Base-by-base conservation (phyloP, 441 rosid species). In the Pelargonium australe region DNA sequence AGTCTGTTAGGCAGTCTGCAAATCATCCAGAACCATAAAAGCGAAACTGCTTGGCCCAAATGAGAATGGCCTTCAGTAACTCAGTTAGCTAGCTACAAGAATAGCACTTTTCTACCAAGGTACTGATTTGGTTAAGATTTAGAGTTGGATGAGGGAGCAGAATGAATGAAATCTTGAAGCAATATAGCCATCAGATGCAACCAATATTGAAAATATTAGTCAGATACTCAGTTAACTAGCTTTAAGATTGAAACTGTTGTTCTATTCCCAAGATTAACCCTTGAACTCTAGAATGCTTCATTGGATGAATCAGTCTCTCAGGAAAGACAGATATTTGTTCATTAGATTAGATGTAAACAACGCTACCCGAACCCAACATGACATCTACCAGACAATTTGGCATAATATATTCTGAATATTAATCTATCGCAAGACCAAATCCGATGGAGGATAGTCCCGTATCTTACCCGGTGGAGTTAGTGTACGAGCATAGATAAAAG, bases 401-500 rank as follows among this genome's bases (percentile, higher is more conserved):
- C 8, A 4, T 63, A 63, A 13, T 9, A 7, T 16, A 5, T 63
- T 63, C 40, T 12, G 13, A 34, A 63, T 6, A 17, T 12, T 0
- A 28, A 23, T 23, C 63, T 17, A 63, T 63, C 43, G 13, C 6
- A 8, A 28, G n/a, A 37, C 67, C 55, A 9, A 23, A 64, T 13
- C 34, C 0, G 20, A 16, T n/a, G 9, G 13, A 12, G 40, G 23
- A 71, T 31, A 3, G 41, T 65, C 14, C 7, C 6, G 60, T 14
- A 67, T 23, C 65, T 70, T 75, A 92, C 98, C 98, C 73, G 77
- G 61, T 13, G 95, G 91, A 37, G 75, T 82, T 70, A 95, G 87
- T 5, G 98, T 92, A 17, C 97, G 81, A 20, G 99, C 98, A 78
- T 85, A 23, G 49, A 90, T 92, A 78, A 95, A 95, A 23, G 97